Conservation (phyloP, 371 early-diverging fungal species). For the Mucor mucedo region DNA sequence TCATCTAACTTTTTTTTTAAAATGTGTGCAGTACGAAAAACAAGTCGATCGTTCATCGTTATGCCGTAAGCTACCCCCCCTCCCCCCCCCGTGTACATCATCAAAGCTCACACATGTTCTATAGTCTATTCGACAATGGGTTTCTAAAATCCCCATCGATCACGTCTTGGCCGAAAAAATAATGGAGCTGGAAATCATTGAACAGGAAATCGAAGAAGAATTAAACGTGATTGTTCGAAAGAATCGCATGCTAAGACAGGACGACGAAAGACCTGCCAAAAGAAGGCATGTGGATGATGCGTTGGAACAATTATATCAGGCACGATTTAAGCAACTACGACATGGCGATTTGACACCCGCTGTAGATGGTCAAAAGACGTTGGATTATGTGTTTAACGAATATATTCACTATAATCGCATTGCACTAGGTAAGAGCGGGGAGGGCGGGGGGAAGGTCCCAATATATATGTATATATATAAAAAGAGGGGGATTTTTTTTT, state of each 20-base stretch:
- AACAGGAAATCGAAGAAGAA: slow-evolving; percentile 21
- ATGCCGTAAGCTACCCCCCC: slow-evolving; percentile 1
- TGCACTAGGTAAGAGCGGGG: slow-evolving; percentile 11
- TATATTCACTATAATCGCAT: slow-evolving; percentile 9
- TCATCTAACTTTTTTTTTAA: background rate
- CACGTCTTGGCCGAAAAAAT: slow-evolving; percentile 1
- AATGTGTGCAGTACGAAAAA: background rate
- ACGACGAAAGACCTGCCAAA: slow-evolving; percentile 8
- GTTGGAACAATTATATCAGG: background rate
- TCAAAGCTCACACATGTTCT: background rate
- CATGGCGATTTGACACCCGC: slow-evolving; percentile 2
- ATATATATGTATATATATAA: background rate
- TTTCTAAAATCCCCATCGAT: slow-evolving; percentile 7
- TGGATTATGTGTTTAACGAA: slow-evolving; percentile 13
- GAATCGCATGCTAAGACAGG: background rate
- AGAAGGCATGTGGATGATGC: background rate
- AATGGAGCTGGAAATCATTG: slow-evolving; percentile 14
- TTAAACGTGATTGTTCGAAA: slow-evolving; percentile 3
- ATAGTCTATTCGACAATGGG: slow-evolving; percentile 18
- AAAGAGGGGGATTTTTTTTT: no score
- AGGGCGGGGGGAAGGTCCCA: background rate
- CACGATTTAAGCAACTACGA: slow-evolving; percentile 3
- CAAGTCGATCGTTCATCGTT: background rate
- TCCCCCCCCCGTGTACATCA: background rate
- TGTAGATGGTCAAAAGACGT: background rate